A percentile compares a stretch with the other conserved stretches of the same genome.
Conservation (phyloP, 2,329 filamentous ascomycete species). For the Colletotrichum brevisporum region DNA sequence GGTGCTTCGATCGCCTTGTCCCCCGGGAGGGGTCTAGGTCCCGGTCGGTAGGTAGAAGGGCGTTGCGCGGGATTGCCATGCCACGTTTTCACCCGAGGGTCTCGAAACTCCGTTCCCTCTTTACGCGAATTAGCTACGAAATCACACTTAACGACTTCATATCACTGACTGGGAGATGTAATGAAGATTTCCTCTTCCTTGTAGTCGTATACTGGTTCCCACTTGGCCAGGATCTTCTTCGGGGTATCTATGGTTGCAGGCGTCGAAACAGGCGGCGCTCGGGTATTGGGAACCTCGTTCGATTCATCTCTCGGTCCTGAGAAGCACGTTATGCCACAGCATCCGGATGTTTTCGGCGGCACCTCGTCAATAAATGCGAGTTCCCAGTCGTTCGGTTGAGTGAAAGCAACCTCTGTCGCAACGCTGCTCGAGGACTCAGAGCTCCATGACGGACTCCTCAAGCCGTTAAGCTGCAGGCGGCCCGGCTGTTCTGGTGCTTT, state of each 20-base stretch:
- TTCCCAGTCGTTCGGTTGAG: conserved; percentile 49
- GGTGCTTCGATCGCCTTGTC: not conserved
- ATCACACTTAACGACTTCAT: not conserved
- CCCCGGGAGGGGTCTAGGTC: not conserved
- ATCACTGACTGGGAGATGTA: conserved; percentile 18
- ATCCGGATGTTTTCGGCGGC: conserved; percentile 43
- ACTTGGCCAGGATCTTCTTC: conserved; percentile 30
- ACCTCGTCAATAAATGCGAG: conserved; percentile 51
- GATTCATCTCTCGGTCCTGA: conserved; percentile 13
- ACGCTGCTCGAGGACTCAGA: conserved; percentile 42
- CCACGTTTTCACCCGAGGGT: conserved; percentile 31
- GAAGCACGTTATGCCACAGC: conserved; percentile 30
- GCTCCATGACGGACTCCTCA: conserved; percentile 28
- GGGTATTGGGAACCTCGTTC: not conserved
- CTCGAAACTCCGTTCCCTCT: conserved; percentile 14
- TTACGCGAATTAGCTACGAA: not conserved
- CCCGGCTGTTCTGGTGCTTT: not conserved
- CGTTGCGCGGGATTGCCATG: conserved; percentile 33
- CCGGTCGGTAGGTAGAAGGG: conserved; percentile 24
- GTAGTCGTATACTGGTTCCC: conserved; percentile 34
- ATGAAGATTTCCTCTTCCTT: conserved; percentile 5
- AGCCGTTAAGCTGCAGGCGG: conserved; percentile 37
- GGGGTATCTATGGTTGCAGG: conserved; percentile 33
- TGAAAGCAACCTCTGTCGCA: conserved; percentile 51
- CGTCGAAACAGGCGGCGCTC: conserved; percentile 11